phyloP scores from a whole-genome alignment of 1,139 yeast species.

The Debaryomyces sp. region DNA sequence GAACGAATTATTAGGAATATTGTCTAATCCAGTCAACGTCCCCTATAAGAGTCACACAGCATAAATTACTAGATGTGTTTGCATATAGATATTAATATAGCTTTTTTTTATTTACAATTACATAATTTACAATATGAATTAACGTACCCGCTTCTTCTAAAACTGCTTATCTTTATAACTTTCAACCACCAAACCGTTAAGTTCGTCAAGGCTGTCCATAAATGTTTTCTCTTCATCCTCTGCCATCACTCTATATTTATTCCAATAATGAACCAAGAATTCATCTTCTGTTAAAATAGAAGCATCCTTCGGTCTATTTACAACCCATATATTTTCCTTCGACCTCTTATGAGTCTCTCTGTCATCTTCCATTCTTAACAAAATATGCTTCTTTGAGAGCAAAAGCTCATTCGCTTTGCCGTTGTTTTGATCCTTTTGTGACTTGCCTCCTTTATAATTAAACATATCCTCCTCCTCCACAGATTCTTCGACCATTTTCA shows the following conservation, averaged over 20 bases:
- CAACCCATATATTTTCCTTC: slow-evolving; percentile 76
- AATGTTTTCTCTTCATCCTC: slow-evolving; percentile 48
- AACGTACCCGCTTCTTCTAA: slow-evolving; percentile 13
- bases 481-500: slow-evolving; percentile 22
- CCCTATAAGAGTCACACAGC: slow-evolving; percentile 1
- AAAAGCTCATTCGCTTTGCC: slow-evolving; percentile 28
- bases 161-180: slow-evolving; percentile 48
- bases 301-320: slow-evolving; percentile 48
- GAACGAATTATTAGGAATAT: slow-evolving; percentile 67
- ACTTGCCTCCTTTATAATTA: slow-evolving; percentile 24
- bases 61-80: not conserved
- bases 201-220: slow-evolving; percentile 52
- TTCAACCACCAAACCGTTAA: slow-evolving; percentile 50
- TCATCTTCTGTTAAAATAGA: slow-evolving; percentile 52
- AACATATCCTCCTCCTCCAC: slow-evolving; percentile 37
- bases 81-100: slow-evolving; percentile 2
- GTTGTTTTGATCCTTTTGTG: slow-evolving; percentile 10
- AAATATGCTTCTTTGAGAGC: slow-evolving; percentile 54
- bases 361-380: slow-evolving; percentile 84
- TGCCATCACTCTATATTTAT: slow-evolving; percentile 45
- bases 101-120: slow-evolving; percentile 10
- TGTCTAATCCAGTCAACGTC: slow-evolving; percentile 23
- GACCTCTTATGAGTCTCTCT: slow-evolving; percentile 80
- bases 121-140: slow-evolving; percentile 5
- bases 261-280: slow-evolving; percentile 62